Evolutionary conservation across 257 asterid species (phyloP), one percentile per base, ranked within the genome.

Genomic region (Capsicum chinense): DNA sequence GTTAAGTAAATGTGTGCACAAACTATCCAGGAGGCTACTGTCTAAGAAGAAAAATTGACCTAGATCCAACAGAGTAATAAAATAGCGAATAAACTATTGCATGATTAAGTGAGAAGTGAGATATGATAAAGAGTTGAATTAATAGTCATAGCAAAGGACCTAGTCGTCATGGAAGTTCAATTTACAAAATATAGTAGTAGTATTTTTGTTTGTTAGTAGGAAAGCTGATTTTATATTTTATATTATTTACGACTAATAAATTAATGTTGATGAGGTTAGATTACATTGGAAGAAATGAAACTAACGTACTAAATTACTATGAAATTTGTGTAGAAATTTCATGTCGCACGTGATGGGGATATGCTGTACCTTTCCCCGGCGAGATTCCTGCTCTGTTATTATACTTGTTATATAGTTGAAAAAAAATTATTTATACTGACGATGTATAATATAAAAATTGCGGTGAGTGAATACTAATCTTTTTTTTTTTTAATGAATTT

Each of bases 351-450:
- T 89, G 94, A 86, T 21, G 90, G 90, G 89, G 87, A 86, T 82
- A 80, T 74, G 86, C 50, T 74, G 84, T 88, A 90, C 67, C 66
- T 57, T 89, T 86, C 81, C 47, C 95, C 93, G 94, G 95, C 93
- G 93, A 87, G 91, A 93, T 93, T 93, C 91, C 89, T 87, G 92
- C 48, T 8, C 15, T 69, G 44, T 39, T 39, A 39, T 39, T 39
- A 39, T 1, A 37, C 26, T 26, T 26, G 1, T 37, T 64, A 35
- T 37, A 62, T 62, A 63, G 10, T 63, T 0, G 11, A 0, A 1
- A 9, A 39, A 4, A 39, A 39, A 9, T 21, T 62, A 7, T 48
- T 48, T 48, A 5, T 5, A 44, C 21, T 62, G 0, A 21, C 10
- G 4, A 21, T 62, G 10, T 21, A 62, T 62, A 21, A 26, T 26